phyloP scores from a whole-genome alignment of 768 basidiomycete genomes.

The Kockovaella imperatae region DNA sequence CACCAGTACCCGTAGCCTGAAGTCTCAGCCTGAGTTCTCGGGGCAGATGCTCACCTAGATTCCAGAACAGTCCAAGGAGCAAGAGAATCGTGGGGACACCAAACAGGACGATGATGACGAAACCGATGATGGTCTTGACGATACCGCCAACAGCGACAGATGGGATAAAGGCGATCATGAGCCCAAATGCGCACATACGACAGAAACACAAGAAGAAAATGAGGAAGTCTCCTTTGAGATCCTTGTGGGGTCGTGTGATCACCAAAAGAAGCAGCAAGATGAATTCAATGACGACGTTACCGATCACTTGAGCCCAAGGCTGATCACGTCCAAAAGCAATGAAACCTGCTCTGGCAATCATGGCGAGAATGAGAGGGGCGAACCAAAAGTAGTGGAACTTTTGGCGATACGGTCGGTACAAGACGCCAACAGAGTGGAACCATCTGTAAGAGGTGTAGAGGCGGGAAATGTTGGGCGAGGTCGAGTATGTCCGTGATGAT shows the following conservation, averaged over 20 bases:
- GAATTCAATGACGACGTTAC: constrained; percentile 61
- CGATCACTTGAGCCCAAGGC: constrained; percentile 62
- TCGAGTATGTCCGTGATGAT: constrained; percentile 47
- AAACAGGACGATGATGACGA: constrained; percentile 63
- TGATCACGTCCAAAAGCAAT: constrained; percentile 53
- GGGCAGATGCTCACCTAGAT: constrained; percentile 39
- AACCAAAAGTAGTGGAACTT: constrained; percentile 62
- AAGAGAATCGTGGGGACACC: constrained; percentile 63
- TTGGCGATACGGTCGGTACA: constrained; percentile 56
- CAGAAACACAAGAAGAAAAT: constrained; percentile 59
- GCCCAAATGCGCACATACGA: constrained; percentile 60
- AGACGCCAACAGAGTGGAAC: constrained; percentile 41
- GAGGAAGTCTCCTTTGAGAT: constrained; percentile 64
- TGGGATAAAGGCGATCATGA: constrained; percentile 71
- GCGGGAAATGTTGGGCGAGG: constrained; percentile 47
- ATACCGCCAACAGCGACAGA: constrained; percentile 61
- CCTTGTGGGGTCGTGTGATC: constrained; percentile 57
- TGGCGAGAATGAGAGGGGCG: constrained; percentile 53
- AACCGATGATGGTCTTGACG: constrained; percentile 70
- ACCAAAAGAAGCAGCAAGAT: constrained; percentile 54
- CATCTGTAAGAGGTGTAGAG: constrained; percentile 55
- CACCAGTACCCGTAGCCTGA: constrained; percentile 40
- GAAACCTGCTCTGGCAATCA: constrained; percentile 63
- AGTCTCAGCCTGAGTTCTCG: not conserved
- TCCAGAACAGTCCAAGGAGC: constrained; percentile 59